phyloP scores from a whole-genome alignment of 2,329 filamentous ascomycete species.

The Botrytis fragariae region DNA sequence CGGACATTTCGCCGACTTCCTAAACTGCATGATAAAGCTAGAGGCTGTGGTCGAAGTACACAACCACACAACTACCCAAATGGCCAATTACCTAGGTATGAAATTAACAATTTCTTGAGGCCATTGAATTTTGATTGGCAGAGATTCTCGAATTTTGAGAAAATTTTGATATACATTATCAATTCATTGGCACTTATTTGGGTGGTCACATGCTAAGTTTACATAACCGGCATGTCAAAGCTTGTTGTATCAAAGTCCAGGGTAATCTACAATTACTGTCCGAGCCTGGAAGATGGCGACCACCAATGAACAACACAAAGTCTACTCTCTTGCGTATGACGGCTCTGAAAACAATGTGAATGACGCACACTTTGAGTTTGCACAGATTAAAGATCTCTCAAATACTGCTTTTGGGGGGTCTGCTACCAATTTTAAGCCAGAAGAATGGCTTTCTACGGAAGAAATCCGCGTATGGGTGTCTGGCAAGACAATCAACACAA shows the following conservation, averaged over 20 bases:
- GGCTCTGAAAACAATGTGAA: no score
- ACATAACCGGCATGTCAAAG: neutral
- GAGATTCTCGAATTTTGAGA: neutral
- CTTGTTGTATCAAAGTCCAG: neutral
- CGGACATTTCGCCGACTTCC: no score
- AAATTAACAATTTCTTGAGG: neutral
- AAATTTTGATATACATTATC: neutral
- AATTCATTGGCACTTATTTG: neutral
- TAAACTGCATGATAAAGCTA: no score
- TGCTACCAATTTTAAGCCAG: neutral
- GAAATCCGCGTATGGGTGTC: neutral
- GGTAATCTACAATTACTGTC: neutral
- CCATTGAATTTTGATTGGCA: neutral
- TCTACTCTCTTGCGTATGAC: neutral
- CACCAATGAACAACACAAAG: neutral
- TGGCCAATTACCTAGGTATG: neutral
- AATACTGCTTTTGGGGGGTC: neutral
- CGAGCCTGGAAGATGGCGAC: neutral
- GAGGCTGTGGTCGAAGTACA: no score
- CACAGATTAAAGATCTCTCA: neutral
- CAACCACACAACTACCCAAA: no score
- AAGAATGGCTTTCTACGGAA: neutral
- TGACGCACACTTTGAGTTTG: neutral
- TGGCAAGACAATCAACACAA: neutral
- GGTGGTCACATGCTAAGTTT: neutral